phyloP scores from a whole-genome alignment of 352 stramenopile species.

The Pythium vanterpoolii region DNA sequence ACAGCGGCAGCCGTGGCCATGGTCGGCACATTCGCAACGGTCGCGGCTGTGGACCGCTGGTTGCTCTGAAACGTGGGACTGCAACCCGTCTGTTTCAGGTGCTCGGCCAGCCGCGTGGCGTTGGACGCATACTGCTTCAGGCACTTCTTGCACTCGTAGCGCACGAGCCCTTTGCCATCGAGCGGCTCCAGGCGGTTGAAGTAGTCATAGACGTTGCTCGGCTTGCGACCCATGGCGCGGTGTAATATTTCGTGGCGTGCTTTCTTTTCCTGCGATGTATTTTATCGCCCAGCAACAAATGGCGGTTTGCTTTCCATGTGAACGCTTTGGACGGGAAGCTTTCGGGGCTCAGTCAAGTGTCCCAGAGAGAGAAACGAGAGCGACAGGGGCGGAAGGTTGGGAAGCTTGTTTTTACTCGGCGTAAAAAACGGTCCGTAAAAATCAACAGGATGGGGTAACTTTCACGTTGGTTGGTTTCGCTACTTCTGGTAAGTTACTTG shows the following conservation, averaged over 20 bases:
- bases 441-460: slow-evolving; percentile 11
- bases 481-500: slow-evolving; percentile 16
- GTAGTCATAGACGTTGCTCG: slow-evolving; percentile 87
- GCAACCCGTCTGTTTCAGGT: slow-evolving; percentile 71
- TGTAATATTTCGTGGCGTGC: slow-evolving; percentile 34
- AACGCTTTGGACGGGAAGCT: slow-evolving; percentile 9
- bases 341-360: not conserved
- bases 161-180: slow-evolving; percentile 68
- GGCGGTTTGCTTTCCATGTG: slow-evolving; percentile 16
- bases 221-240: slow-evolving; percentile 64
- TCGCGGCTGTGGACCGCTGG: slow-evolving; percentile 38
- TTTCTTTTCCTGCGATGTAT: slow-evolving; percentile 28
- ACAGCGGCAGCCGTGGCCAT: slow-evolving; percentile 26
- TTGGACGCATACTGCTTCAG: slow-evolving; percentile 86
- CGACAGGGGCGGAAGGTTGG: not conserved
- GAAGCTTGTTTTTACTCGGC: slow-evolving; percentile 21
- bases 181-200: slow-evolving; percentile 70
- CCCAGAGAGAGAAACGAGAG: not conserved
- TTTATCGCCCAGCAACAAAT: slow-evolving; percentile 16
- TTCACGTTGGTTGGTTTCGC: too few species aligned
- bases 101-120: slow-evolving; percentile 73
- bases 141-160: slow-evolving; percentile 88
- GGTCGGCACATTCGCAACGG: slow-evolving; percentile 17
- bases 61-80: slow-evolving; percentile 78
- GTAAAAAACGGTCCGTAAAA: slow-evolving; percentile 26